These are phyloP conservation scores for Penicillium malachiteum DNA, from an alignment of 495 filamentous ascomycete species.

Conservation along the genomic window DNA sequence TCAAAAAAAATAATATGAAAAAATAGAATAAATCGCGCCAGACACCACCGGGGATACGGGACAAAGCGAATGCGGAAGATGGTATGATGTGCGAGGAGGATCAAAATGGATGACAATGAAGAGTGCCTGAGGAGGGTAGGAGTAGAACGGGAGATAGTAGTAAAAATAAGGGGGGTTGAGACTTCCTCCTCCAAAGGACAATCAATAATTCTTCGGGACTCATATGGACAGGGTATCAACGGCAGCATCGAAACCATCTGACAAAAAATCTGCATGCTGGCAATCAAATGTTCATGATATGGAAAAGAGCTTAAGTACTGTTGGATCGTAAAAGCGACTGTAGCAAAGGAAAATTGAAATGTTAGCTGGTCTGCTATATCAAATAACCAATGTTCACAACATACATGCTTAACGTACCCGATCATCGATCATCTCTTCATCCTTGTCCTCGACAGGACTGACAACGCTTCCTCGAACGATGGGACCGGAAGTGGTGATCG, in stretches of 20 bases:
- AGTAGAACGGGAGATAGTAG: slow-evolving; percentile 10
- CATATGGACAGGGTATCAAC: slow-evolving; percentile 37
- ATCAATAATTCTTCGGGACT: slow-evolving; percentile 14
- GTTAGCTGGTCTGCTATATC: slow-evolving; percentile 16
- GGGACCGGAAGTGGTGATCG: slow-evolving; percentile 63
- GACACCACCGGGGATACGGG: slow-evolving; percentile 20
- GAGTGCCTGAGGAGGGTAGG: slow-evolving; percentile 17
- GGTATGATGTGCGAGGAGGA: slow-evolving; percentile 5
- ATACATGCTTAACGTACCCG: slow-evolving; percentile 57
- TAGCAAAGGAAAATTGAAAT: slow-evolving; percentile 6
- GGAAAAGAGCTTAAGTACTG: slow-evolving; percentile 31
- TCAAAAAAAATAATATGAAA: slow-evolving; percentile 6
- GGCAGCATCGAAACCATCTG: slow-evolving; percentile 20
- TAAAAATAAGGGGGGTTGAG: slow-evolving; percentile 6
- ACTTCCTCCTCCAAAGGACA: slow-evolving; percentile 3
- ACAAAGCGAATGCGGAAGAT: slow-evolving; percentile 24
- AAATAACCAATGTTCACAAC: slow-evolving; percentile 3
- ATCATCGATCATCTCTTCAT: slow-evolving; percentile 67
- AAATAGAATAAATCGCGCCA: slow-evolving; percentile 19
- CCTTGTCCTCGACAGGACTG: slow-evolving; percentile 61
- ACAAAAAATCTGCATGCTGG: slow-evolving; percentile 18
- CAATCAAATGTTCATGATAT: slow-evolving; percentile 19
- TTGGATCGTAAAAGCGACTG: slow-evolving; percentile 43
- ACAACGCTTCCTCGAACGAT: slow-evolving; percentile 51
- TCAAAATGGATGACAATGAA: background rate